Evolutionary conservation across 2,329 filamentous ascomycete genomes (phyloP).

Genomic region (Calonectria henricotiae): DNA sequence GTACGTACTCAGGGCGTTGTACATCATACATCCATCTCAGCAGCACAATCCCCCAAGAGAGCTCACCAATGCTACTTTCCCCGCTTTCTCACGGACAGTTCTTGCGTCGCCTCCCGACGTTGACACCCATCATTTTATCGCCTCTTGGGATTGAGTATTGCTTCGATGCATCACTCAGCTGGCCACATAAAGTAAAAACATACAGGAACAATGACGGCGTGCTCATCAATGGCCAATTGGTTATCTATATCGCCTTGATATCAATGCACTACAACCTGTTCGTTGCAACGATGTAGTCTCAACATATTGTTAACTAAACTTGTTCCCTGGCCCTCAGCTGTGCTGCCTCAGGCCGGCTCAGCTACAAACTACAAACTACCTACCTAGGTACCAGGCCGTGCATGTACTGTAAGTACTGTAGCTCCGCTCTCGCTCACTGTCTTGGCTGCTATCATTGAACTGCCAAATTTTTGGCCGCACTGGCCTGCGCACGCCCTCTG

Average conservation of each 20-base stretch:
- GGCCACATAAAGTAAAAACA: not conserved
- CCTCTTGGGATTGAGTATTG: not conserved
- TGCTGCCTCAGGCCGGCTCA: conserved; percentile 14
- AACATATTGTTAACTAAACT: not conserved
- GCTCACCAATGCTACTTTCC: conserved; percentile 46
- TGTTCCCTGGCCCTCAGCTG: not conserved
- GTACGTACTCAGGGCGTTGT: not conserved
- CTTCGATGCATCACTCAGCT: not conserved
- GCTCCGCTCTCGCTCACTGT: conserved; percentile 31
- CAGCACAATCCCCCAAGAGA: conserved; percentile 23
- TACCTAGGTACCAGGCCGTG: too few relatives aligned
- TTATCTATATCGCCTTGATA: too few relatives aligned
- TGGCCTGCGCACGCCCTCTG: conserved; percentile 31
- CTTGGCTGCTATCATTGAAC: conserved; percentile 9
- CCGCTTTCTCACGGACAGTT: conserved; percentile 43
- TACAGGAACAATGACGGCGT: not conserved
- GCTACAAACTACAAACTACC: not conserved
- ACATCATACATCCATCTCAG: conserved; percentile 29
- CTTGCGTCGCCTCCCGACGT: conserved; percentile 3
- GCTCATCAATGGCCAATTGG: too few relatives aligned
- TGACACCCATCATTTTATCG: not conserved
- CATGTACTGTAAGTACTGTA: conserved; percentile 2
- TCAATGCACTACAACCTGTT: too few relatives aligned
- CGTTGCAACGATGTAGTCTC: not conserved
- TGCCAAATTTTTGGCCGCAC: conserved; percentile 27